A percentile compares a stretch with the other conserved stretches of the same genome.
Conservation (phyloP, 305 asterid genomes). For the Rubia balearica region DNA sequence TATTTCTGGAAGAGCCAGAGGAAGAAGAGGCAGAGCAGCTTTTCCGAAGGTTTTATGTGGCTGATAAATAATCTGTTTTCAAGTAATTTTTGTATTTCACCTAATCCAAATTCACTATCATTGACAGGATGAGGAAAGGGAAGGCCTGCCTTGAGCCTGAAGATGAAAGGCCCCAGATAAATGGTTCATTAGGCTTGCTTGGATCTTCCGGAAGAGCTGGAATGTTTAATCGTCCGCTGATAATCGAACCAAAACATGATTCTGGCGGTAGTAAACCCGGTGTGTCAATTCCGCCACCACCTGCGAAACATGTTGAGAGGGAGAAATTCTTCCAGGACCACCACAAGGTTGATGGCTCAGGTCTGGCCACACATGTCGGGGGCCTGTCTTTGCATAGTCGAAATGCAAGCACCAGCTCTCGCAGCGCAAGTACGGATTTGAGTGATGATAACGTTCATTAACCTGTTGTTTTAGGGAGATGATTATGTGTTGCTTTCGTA, state of each 20-base stretch:
- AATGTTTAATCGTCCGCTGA: slow-evolving; percentile 57
- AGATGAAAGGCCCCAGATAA: slow-evolving; percentile 46
- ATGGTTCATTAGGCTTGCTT: slow-evolving; percentile 45
- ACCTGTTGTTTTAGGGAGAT: neutral
- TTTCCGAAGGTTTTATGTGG: slow-evolving; percentile 47
- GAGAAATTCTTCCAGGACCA: slow-evolving; percentile 80
- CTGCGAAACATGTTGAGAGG: slow-evolving; percentile 80
- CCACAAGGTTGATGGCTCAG: slow-evolving; percentile 48
- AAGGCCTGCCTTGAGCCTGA: slow-evolving; percentile 74
- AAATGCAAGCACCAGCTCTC: slow-evolving; percentile 57
- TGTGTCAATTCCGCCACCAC: slow-evolving; percentile 84
- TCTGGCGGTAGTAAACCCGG: slow-evolving; percentile 25
- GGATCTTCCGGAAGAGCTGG: slow-evolving; percentile 56
- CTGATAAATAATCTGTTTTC: neutral
- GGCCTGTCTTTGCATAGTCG: slow-evolving; percentile 74
- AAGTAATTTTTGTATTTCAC: neutral
- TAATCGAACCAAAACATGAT: neutral
- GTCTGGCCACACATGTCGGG: slow-evolving; percentile 49
- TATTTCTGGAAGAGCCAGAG: slow-evolving; percentile 42
- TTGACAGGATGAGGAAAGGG: slow-evolving; percentile 78
- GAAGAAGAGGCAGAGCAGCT: slow-evolving; percentile 89
- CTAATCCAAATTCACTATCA: slow-evolving; percentile 10
- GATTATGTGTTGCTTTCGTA: neutral
- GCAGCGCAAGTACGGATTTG: slow-evolving; percentile 63
- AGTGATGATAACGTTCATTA: slow-evolving; percentile 38